A percentile compares a stretch with the other conserved stretches of the same genome.
These are phyloP conservation scores for Paraconiothyrium sp. DNA, from an alignment of 2,329 filamentous ascomycete species.

Conservation along the genomic window DNA sequence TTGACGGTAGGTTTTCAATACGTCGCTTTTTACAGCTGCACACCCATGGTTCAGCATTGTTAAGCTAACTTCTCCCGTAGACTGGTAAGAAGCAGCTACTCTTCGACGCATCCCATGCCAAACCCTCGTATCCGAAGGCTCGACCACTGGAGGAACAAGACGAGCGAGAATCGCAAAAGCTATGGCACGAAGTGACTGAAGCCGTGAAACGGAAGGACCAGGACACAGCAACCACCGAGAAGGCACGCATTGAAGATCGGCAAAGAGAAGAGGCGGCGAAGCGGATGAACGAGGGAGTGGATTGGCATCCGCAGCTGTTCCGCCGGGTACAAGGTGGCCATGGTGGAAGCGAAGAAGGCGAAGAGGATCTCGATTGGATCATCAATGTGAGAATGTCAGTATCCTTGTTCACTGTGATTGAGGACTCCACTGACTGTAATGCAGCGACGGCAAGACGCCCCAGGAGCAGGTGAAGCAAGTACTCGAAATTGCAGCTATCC, in stretches of 20 bases:
- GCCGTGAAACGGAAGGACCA: conserved; percentile 89
- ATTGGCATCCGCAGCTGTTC: conserved; percentile 92
- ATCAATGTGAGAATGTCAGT: conserved; percentile 85
- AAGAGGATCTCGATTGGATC: conserved; percentile 94
- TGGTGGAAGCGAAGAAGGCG: conserved; percentile 77
- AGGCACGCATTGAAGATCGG: conserved; percentile 93
- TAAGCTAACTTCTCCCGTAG: conserved; percentile 55
- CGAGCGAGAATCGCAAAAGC: conserved; percentile 85
- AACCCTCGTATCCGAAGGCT: conserved; percentile 75
- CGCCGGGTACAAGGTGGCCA: conserved; percentile 75
- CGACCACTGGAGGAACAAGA: conserved; percentile 87
- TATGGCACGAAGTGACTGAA: conserved; percentile 84
- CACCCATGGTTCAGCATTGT: too few species aligned
- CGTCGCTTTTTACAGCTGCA: background rate
- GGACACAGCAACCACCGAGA: conserved; percentile 89
- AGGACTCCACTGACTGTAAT: conserved; percentile 19
- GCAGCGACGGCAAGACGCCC: conserved; percentile 68
- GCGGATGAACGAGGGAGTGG: conserved; percentile 78
- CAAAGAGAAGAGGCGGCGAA: conserved; percentile 89
- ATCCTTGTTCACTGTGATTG: background rate
- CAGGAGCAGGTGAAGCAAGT: conserved; percentile 82
- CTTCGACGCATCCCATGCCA: conserved; percentile 84
- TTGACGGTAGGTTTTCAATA: conserved; percentile 66
- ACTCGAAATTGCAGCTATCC: conserved; percentile 82
- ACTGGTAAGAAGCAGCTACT: conserved; percentile 89